Evolutionary conservation across 2,329 filamentous ascomycete genomes (phyloP).

Genomic region (Drechslerella stenobrocha): DNA sequence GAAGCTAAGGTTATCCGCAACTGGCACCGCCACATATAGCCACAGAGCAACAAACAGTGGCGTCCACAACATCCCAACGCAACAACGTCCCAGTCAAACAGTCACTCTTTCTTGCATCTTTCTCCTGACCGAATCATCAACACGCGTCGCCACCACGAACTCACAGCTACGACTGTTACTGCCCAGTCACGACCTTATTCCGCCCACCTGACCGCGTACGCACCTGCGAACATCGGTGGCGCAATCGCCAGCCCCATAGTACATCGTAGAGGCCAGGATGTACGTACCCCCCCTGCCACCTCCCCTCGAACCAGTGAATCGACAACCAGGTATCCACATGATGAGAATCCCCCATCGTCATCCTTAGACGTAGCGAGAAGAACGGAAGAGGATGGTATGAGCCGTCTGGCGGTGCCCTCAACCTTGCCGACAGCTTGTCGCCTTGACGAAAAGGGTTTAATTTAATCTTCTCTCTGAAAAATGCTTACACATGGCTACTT

Average conservation of each 20-base stretch:
- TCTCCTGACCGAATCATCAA: no score
- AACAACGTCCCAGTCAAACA: no score
- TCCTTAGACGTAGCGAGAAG: slow-evolving; percentile 46
- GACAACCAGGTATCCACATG: slow-evolving; percentile 9
- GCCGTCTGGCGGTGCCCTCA: slow-evolving; percentile 41
- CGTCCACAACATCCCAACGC: neutral
- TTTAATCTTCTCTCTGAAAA: slow-evolving; percentile 48
- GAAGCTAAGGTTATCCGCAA: neutral
- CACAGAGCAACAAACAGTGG: neutral
- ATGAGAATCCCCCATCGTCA: slow-evolving; percentile 48
- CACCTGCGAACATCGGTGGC: no score
- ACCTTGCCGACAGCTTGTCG: slow-evolving; percentile 1
- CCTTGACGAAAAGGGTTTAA: slow-evolving; percentile 45
- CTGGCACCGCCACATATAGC: slow-evolving; percentile 1
- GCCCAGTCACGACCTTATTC: no score
- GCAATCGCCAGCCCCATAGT: no score
- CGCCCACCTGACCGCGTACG: no score
- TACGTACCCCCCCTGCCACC: no score
- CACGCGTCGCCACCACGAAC: no score
- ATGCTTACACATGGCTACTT: neutral
- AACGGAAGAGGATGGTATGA: slow-evolving; percentile 19
- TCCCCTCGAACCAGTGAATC: no score
- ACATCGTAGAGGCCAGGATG: no score
- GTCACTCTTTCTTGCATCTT: no score
- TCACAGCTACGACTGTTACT: no score